These are phyloP conservation scores for Radiomyces spectabilis DNA, from an alignment of 192 early-diverging fungal genomes.

Conservation along the genomic window DNA sequence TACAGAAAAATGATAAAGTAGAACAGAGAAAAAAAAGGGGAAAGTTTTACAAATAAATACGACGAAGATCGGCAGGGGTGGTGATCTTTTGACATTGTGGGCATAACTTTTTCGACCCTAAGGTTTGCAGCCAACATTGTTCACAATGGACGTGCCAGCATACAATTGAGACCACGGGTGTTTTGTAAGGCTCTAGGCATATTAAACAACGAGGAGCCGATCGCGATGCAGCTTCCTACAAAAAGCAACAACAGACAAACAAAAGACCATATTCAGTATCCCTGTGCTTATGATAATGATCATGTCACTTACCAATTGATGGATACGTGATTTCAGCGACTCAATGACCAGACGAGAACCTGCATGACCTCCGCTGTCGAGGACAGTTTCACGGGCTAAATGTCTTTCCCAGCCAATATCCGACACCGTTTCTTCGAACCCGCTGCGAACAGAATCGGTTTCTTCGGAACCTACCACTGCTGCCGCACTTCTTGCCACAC, in stretches of 20 bases:
- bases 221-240: slow-evolving; percentile 37
- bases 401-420: slow-evolving; percentile 16
- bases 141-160: slow-evolving; percentile 96
- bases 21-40: background rate
- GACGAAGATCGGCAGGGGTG: slow-evolving; percentile 67
- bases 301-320: slow-evolving; percentile 37
- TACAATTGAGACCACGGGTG: slow-evolving; percentile 67
- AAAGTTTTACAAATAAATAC: slow-evolving; percentile 64
- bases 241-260: background rate
- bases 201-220: slow-evolving; percentile 63
- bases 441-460: background rate
- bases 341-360: slow-evolving; percentile 71
- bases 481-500: slow-evolving; percentile 5
- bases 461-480: slow-evolving; percentile 14
- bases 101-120: slow-evolving; percentile 83
- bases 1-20: background rate
- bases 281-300: background rate
- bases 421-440: slow-evolving; percentile 18
- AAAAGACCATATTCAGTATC: background rate
- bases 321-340: slow-evolving; percentile 62
- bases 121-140: slow-evolving; percentile 77
- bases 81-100: slow-evolving; percentile 89
- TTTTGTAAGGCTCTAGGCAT: slow-evolving; percentile 66
- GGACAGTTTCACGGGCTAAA: background rate
- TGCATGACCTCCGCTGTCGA: slow-evolving; percentile 25